Evolutionary conservation across 768 basidiomycete genomes (phyloP), one percentile per base, ranked within the genome.

Genomic region (Cytidiella melzeri): DNA sequence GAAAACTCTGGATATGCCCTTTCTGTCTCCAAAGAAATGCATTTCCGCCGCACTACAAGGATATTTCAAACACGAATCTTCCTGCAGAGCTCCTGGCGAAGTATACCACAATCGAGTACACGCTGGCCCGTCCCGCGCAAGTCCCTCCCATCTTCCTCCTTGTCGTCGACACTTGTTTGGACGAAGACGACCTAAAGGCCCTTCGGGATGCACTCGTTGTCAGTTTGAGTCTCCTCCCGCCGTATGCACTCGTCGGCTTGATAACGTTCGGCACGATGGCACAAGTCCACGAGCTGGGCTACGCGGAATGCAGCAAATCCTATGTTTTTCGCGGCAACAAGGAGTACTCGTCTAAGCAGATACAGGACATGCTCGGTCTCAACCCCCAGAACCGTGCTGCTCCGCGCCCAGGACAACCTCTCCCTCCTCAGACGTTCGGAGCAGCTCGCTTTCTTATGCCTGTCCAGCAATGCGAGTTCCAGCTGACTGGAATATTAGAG

Each of bases 91-190:
- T 99, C 25, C 69, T 98, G 34, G 93, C 95, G 62, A 94, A 96
- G 70, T 98, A 97, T 75, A 98, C 96, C 26, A 99, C 96, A 6
- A 96, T 99, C 69, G 96, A 99, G 70, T 99, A 99, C 73, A 98
- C 95, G n/a, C 86, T 98, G 41, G 76, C 87, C 21, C 82, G 95
- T 53, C 85, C 91, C 1, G 91, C 84, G 11, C 91, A 86, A 60
- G 85, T 95, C 40, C 94, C 95, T 3, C 95, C 96, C 45, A 80
- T 98, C 67, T 98, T 99, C 76, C 76, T 99, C 39, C 96, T 93
- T 64, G 93, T 97, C 46, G 84, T 99, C 42, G 95, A 98, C 66
- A 97, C 94, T 20, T 99, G 96, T 65, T 75, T 98, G 57, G 91
- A 93, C 58, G 88, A 91, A 53, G 92, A 96, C 25, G 96, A 98